Evolutionary conservation across 176 grass and related monocot genomes (phyloP).

Genomic region (Hsuehochloa calcarea): DNA sequence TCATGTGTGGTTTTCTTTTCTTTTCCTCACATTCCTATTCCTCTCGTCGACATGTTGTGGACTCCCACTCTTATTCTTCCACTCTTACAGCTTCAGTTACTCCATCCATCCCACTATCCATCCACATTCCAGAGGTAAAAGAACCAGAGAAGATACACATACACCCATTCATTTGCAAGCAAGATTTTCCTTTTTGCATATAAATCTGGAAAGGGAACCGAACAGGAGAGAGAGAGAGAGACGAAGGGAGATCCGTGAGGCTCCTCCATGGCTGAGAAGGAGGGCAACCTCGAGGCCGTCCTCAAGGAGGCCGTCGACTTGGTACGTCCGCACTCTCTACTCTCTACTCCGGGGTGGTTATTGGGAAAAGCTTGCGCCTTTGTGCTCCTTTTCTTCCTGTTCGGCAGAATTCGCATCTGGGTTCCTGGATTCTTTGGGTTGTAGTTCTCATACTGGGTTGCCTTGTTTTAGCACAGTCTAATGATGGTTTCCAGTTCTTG

Average conservation of each 20-base stretch:
- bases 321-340: conserved; percentile 14
- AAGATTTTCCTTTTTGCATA: not conserved
- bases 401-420: not conserved
- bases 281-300: conserved; percentile 59
- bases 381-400: conserved; percentile 11
- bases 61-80: not conserved
- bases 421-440: not conserved
- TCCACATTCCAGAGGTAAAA: not conserved
- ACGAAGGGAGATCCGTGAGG: conserved; percentile 21
- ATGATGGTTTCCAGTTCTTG: not conserved
- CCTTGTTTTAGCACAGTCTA: not conserved
- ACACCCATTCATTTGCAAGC: not conserved
- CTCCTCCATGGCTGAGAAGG: conserved; percentile 60
- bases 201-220: conserved; percentile 1
- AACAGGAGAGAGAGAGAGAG: not conserved
- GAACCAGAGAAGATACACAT: not conserved
- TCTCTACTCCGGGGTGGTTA: not conserved
- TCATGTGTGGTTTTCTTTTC: not conserved
- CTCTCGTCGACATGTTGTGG: not conserved
- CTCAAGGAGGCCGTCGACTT: conserved; percentile 75
- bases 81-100: not conserved
- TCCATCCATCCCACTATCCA: not conserved
- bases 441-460: not conserved
- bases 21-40: not conserved
- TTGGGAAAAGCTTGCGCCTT: conserved; percentile 18